Evolutionary conservation across 495 filamentous ascomycete species (phyloP).

Genomic region (Penicillium silybi): DNA sequence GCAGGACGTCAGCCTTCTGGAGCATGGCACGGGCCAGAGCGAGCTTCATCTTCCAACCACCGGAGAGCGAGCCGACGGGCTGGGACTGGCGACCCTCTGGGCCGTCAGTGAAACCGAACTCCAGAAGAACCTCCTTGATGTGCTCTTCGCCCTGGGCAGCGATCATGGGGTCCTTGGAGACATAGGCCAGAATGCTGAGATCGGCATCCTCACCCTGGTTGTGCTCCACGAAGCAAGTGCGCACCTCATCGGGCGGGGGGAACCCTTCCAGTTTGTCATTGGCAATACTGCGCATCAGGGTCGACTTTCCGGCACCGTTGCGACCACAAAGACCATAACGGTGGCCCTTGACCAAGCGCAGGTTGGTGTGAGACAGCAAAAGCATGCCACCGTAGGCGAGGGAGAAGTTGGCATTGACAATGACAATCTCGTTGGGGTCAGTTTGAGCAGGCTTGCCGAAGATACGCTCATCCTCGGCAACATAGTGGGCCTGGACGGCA

Average conservation of each 20-base stretch:
- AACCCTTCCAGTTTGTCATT: conserved; percentile 96
- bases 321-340: conserved; percentile 95
- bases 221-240: conserved; percentile 98
- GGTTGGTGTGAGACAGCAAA: conserved; percentile 91
- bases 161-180: conserved; percentile 77
- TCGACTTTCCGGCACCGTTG: conserved; percentile 97
- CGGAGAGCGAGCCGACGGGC: conserved; percentile 90
- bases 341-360: conserved; percentile 90
- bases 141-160: conserved; percentile 69
- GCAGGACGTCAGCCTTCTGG: conserved; percentile 86
- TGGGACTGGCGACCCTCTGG: conserved; percentile 84
- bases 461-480: conserved; percentile 80
- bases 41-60: conserved; percentile 99
- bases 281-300: conserved; percentile 94
- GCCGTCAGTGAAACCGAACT: conserved; percentile 90
- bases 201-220: conserved; percentile 97
- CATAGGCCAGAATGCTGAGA: conserved; percentile 89
- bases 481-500: conserved; percentile 64
- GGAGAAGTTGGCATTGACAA: conserved; percentile 98
- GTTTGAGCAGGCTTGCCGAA: conserved; percentile 80
- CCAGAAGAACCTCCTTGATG: conserved; percentile 76
- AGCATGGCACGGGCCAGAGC: conserved; percentile 96
- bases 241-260: conserved; percentile 81
- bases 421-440: conserved; percentile 83
- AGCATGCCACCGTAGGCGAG: conserved; percentile 98